Conservation (phyloP, 768 basidiomycete species). For the Boletales sp. region DNA sequence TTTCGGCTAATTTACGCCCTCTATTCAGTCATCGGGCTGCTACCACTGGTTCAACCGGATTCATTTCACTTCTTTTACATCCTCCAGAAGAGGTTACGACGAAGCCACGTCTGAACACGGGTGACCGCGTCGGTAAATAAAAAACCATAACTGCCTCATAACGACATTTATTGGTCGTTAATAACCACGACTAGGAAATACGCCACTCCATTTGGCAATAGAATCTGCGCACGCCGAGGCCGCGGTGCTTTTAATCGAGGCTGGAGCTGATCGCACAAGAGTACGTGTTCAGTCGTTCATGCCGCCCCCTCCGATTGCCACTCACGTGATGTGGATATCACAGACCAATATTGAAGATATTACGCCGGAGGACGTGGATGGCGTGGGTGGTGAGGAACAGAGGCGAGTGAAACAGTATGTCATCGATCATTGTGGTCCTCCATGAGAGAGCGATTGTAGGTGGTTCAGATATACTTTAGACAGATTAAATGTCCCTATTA, state of each 20-base stretch:
- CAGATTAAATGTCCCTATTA: too few species aligned
- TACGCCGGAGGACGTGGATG: conserved; percentile 84
- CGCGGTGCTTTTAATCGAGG: conserved; percentile 88
- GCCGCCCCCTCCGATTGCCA: not conserved
- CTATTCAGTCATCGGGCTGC: conserved; percentile 84
- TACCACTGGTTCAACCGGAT: conserved; percentile 89
- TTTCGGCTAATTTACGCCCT: conserved; percentile 2
- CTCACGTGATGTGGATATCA: not conserved
- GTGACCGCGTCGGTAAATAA: conserved; percentile 67
- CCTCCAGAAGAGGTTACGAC: conserved; percentile 63
- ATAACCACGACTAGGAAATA: conserved; percentile 63
- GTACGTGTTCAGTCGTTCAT: conserved; percentile 43
- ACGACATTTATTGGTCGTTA: not conserved
- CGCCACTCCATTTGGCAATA: conserved; percentile 95
- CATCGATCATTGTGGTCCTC: conserved; percentile 60
- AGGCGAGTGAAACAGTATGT: conserved; percentile 75
- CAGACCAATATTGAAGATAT: conserved; percentile 82
- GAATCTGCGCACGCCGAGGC: conserved; percentile 93
- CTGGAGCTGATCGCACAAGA: conserved; percentile 87
- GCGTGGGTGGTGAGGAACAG: conserved; percentile 88
- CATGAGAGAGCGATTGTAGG: conserved; percentile 6
- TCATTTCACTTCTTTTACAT: conserved; percentile 81
- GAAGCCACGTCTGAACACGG: conserved; percentile 84
- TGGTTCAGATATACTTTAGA: too few species aligned
- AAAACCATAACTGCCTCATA: not conserved